Evolutionary conservation across 495 filamentous ascomycete species (phyloP).

Genomic region (Aspergillus funiculosus): DNA sequence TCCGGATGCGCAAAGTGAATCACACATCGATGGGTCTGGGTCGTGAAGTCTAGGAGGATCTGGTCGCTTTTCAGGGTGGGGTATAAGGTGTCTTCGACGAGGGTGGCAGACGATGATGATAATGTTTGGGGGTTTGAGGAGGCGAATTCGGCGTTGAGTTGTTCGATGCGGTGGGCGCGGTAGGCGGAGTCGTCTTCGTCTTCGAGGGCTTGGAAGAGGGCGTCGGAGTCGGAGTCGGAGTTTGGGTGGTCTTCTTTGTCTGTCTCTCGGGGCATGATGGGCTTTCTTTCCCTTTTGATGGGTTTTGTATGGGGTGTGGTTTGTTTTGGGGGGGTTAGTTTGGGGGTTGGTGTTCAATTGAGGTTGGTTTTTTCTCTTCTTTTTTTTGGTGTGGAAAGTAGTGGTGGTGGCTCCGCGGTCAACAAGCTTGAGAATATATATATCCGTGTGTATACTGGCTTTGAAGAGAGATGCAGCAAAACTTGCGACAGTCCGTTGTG

Average conservation of each 20-base stretch:
- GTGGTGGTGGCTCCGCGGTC: too few relatives aligned
- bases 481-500: too few relatives aligned
- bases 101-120: conserved; percentile 26
- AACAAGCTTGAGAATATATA: too few relatives aligned
- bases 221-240: conserved; percentile 54
- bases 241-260: background rate
- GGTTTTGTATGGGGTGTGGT: background rate
- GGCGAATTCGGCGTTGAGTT: conserved; percentile 60
- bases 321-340: background rate
- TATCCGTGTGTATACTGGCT: too few relatives aligned
- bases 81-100: conserved; percentile 43
- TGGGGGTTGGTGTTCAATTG: too few relatives aligned
- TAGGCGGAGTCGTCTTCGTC: conserved; percentile 57
- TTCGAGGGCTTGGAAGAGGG: conserved; percentile 65
- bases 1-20: conserved; percentile 75
- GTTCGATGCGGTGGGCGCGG: conserved; percentile 64
- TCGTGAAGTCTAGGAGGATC: conserved; percentile 62
- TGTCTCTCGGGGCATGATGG: too few relatives aligned
- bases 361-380: too few relatives aligned
- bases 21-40: conserved; percentile 55
- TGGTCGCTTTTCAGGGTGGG: conserved; percentile 60
- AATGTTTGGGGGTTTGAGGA: conserved; percentile 27
- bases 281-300: background rate
- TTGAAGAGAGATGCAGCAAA: too few relatives aligned
- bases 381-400: too few relatives aligned